Evolutionary conservation across 192 early-diverging fungal species (phyloP), one percentile per base, ranked within the genome.

Genomic region (Podochytrium sp.): DNA sequence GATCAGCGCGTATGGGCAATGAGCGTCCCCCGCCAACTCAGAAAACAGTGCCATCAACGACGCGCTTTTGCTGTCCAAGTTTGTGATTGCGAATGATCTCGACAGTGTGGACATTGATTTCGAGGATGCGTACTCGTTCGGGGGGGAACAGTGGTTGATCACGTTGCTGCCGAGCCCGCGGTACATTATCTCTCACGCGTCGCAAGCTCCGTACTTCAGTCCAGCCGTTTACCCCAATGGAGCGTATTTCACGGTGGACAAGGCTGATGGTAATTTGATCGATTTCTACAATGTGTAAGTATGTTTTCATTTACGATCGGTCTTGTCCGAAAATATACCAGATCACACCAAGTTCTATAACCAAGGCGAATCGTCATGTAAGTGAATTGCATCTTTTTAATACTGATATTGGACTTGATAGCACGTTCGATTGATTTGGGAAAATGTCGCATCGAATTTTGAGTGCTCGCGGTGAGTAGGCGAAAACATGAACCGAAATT

Each of bases 341-440:
- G n/a, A n/a, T n/a, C n/a, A n/a, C n/a, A n/a, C n/a, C n/a, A n/a
- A 57, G 55, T 66, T 66, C 34, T 66, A 66, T 51, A 66, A 66
- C 43, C 65, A 66, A 50, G 65, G 65, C 12, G 43, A 7, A 7
- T 25, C n/a, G n/a, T n/a, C n/a, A n/a, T n/a, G n/a, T n/a, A n/a
- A n/a, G n/a, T n/a, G n/a, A n/a, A n/a, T n/a, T n/a, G n/a, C n/a
- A n/a, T n/a, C n/a, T n/a, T n/a, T n/a, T n/a, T n/a, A n/a, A n/a
- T n/a, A n/a, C n/a, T n/a, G n/a, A n/a, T n/a, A n/a, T n/a, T n/a
- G n/a, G n/a, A n/a, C n/a, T n/a, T n/a, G n/a, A n/a, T n/a, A n/a
- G n/a, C n/a, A n/a, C n/a, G n/a, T n/a, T n/a, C n/a, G n/a, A n/a
- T n/a, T n/a, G n/a, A n/a, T n/a, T n/a, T n/a, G n/a, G n/a, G n/a